Evolutionary conservation across 441 rosid species (phyloP).

Genomic region (Syzygium syzygioides): DNA sequence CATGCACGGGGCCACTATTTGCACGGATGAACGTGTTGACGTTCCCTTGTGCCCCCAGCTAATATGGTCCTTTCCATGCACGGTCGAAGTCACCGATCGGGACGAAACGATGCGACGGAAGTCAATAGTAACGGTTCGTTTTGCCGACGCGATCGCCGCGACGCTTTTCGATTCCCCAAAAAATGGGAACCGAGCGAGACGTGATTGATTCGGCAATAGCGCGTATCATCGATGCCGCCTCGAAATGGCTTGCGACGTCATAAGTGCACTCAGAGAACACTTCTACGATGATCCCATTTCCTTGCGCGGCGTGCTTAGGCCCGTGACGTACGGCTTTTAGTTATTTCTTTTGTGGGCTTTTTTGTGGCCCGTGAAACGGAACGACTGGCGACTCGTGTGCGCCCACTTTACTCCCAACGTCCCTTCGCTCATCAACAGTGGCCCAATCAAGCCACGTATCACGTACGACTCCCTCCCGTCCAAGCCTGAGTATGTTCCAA

Average conservation of each 20-base stretch:
- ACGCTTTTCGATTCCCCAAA: background rate
- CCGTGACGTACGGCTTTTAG: background rate
- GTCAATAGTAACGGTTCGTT: background rate
- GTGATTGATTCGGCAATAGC: background rate
- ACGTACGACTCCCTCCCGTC: background rate
- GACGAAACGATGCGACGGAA: too few species aligned
- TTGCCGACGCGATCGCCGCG: background rate
- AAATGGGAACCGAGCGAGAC: background rate
- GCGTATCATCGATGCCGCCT: rapidly evolving
- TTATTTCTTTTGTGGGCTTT: background rate
- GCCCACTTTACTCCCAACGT: background rate
- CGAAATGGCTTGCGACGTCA: background rate
- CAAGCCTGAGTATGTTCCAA: too few species aligned
- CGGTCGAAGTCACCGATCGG: background rate
- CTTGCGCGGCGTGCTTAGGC: background rate
- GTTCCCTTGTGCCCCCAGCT: background rate
- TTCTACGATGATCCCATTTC: background rate
- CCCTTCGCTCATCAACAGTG: background rate
- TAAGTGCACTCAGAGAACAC: background rate
- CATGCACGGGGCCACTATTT: background rate
- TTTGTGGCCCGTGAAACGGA: background rate
- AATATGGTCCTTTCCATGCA: background rate
- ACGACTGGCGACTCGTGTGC: background rate
- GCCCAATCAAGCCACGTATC: background rate
- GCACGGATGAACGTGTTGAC: background rate